Percentiles rank a stretch among this genome's conserved stretches.
phyloP scores from a whole-genome alignment of 371 early-diverging fungal genomes.

The Mucor velutinosus region DNA sequence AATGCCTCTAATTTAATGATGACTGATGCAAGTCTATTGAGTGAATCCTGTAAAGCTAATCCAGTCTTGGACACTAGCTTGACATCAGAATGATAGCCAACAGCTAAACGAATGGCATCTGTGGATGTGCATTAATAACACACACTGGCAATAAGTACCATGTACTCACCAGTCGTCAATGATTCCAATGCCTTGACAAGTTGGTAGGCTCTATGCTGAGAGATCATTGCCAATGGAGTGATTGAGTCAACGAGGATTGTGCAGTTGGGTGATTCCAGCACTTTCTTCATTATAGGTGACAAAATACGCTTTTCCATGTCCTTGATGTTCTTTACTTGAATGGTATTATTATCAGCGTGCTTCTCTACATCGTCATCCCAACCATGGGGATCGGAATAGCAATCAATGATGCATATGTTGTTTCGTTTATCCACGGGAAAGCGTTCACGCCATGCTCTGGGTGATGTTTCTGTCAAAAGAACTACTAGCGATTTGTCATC shows the following conservation, averaged over 20 bases:
- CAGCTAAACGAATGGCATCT: constrained; percentile 38
- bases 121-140: background rate
- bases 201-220: constrained; percentile 41
- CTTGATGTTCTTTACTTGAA: background rate
- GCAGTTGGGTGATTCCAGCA: constrained; percentile 13
- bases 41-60: constrained; percentile 23
- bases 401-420: constrained; percentile 32
- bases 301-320: constrained; percentile 33
- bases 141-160: background rate
- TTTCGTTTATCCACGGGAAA: constrained; percentile 1
- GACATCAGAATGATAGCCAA: constrained; percentile 36
- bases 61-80: constrained; percentile 15
- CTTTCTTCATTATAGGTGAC: constrained; percentile 22
- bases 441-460: constrained; percentile 24
- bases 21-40: constrained; percentile 40
- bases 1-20: constrained; percentile 33
- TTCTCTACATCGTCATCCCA: constrained; percentile 25
- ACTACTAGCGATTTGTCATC: constrained; percentile 31
- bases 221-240: constrained; percentile 28
- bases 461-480: constrained; percentile 43
- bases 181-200: constrained; percentile 40
- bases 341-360: background rate
- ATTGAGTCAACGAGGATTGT: constrained; percentile 43
- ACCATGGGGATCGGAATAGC: constrained; percentile 39
- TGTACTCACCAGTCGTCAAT: constrained; percentile 36